Percentiles rank a stretch among this genome's conserved stretches.
These are phyloP conservation scores for Pleurotus djamor DNA, from an alignment of 768 basidiomycete genomes.

Conservation along the genomic window DNA sequence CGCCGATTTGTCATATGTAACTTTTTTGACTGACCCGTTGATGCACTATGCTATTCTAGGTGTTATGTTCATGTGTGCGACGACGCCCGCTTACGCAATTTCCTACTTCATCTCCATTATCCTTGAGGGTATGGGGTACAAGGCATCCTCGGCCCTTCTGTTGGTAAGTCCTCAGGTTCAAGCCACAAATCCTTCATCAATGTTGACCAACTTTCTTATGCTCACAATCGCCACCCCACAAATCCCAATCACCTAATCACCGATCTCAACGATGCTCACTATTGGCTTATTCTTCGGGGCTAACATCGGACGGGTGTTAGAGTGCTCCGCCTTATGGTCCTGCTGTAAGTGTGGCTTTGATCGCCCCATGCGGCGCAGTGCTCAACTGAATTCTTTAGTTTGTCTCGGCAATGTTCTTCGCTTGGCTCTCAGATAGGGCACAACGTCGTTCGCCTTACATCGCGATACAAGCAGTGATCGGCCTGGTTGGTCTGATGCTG, in stretches of 20 bases:
- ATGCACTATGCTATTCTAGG: constrained; percentile 21
- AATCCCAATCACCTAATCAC: not conserved
- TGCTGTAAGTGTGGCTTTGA: constrained; percentile 24
- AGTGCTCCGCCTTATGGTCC: constrained; percentile 45
- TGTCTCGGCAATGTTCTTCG: constrained; percentile 36
- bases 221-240: not conserved
- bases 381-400: constrained; percentile 19
- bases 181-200: not conserved
- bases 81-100: constrained; percentile 42
- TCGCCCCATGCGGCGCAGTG: not conserved
- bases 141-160: constrained; percentile 31
- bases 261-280: constrained; percentile 1
- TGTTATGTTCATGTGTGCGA: constrained; percentile 40
- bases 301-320: constrained; percentile 16
- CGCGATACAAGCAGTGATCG: constrained; percentile 31
- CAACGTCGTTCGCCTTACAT: constrained; percentile 42
- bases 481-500: constrained; percentile 34
- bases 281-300: not conserved
- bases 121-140: constrained; percentile 44
- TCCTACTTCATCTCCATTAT: constrained; percentile 48
- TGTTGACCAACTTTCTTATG: not conserved
- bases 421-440: constrained; percentile 43
- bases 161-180: constrained; percentile 24
- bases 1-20: not conserved
- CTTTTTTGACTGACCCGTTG: not conserved